Base-by-base conservation (phyloP, 2,329 filamentous ascomycete species). In the Stagonosporopsis cucurbitacearum region DNA sequence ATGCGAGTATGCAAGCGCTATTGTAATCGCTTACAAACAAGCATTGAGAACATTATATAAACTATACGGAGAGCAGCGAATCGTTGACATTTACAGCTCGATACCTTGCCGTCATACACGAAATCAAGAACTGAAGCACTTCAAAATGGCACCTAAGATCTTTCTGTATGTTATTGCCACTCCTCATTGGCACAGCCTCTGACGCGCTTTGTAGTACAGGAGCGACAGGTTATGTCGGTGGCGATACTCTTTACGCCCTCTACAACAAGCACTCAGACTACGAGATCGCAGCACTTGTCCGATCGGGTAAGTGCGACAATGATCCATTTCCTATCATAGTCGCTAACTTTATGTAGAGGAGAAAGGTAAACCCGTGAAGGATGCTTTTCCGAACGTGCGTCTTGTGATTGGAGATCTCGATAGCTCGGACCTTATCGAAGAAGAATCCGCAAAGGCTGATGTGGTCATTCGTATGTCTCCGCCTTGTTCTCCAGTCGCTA, bases 401-500 rank as follows among this genome's bases (percentile, higher is more conserved):
- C 73, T 83, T 17, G 78, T 83, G 1, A 76, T 81, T 39, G 82
- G 82, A n/a, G 75, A 76, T 25, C 69, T 84, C 0, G 81, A 84
- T 42, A 74, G 78, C 54, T 71, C 71, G 1, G 68, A 76, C 0
- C 46, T 84, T 0, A 55, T 84, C 1, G 77, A 79, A 54, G 72
- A 77, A 39, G 82, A 84, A 62, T 74, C 77, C 40, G 72, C 75
- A 2, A 78, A 76, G 45, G 82, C 82, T 2, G 80, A 85, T 63
- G 78, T 85, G 33, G 81, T 85, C 1, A 69, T 71, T 9, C 66
- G 65, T 69, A 57, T 22, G 54, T 41, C 15, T 30, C 22, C 23
- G 13, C 33, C 15, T 12, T 2, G 0, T 13, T 23, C 6, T 2
- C 9, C 3, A 3, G 11, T n/a, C 15, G 2, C 3, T 6, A 9